Percentiles rank a stretch among this genome's conserved stretches.
Conservation (phyloP, 2,329 filamentous ascomycete species). For the Aspergillus flavus region DNA sequence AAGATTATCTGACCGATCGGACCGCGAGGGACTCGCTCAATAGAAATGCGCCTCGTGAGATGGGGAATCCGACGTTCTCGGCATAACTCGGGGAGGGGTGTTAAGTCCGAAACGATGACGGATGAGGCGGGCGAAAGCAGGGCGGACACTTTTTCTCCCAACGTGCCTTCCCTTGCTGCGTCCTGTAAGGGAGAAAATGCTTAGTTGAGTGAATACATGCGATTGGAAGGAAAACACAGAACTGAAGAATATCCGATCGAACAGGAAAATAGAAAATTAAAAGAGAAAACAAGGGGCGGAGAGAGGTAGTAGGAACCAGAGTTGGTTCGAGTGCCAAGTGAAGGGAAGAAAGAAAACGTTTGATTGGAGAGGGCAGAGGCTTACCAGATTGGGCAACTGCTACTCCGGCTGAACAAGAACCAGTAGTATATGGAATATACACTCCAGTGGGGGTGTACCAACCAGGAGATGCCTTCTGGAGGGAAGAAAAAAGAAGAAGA, state of each 20-base stretch:
- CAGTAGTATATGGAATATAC: not conserved
- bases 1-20: slow-evolving; percentile 10
- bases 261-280: not conserved
- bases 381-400: slow-evolving; percentile 6
- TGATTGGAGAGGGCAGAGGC: slow-evolving; percentile 9
- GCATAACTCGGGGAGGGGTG: slow-evolving; percentile 10
- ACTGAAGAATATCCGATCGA: not conserved
- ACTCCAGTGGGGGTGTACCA: not conserved
- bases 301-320: slow-evolving; percentile 2
- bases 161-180: slow-evolving; percentile 2
- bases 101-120: slow-evolving; percentile 7
- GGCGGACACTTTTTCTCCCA: slow-evolving; percentile 6
- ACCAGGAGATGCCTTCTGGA: slow-evolving; percentile 7
- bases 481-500: not conserved
- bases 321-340: slow-evolving; percentile 8
- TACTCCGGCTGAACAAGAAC: not conserved
- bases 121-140: slow-evolving; percentile 11
- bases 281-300: not conserved
- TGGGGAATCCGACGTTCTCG: slow-evolving; percentile 9
- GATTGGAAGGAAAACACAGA: not conserved
- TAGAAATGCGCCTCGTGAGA: slow-evolving; percentile 28
- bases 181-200: slow-evolving; percentile 2
- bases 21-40: slow-evolving; percentile 24
- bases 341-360: slow-evolving; percentile 10
- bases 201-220: not conserved